Evolutionary conservation across 768 basidiomycete genomes (phyloP).

Genomic region (Auriscalpium vulgare): DNA sequence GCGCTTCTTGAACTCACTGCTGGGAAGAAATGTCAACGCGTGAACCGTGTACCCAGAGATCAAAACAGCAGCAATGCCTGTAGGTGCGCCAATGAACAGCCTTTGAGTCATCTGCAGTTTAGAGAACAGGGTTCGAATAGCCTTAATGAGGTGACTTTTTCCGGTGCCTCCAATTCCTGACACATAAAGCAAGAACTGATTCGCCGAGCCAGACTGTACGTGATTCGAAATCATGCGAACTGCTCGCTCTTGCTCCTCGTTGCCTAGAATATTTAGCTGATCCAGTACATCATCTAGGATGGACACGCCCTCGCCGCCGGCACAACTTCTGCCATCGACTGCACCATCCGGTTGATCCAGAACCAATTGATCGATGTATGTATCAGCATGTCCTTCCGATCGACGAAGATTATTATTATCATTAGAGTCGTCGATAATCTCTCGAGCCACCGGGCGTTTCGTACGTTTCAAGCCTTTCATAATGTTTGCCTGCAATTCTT

Average conservation of each 20-base stretch:
- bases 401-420: no score
- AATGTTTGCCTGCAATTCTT: no score
- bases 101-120: neutral
- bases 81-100: conserved; percentile 20
- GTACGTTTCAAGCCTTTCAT: no score
- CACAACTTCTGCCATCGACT: no score
- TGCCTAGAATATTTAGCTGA: neutral
- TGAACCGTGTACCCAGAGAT: conserved; percentile 25
- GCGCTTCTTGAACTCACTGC: neutral
- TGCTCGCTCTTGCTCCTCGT: neutral
- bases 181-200: neutral
- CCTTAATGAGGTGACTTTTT: conserved; percentile 17
- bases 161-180: neutral
- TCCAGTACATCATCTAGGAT: no score
- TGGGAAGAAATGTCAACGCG: conserved; percentile 16
- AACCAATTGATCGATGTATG: no score
- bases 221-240: neutral
- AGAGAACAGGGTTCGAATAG: conserved; percentile 15
- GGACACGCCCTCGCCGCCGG: no score
- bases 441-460: no score
- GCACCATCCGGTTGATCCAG: no score
- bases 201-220: neutral
- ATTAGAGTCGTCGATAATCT: no score
- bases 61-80: conserved; percentile 23
- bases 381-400: no score